A percentile compares a stretch with the other conserved stretches of the same genome.
Conservation (phyloP, 192 early-diverging fungal species). For the Coemansia sp. region DNA sequence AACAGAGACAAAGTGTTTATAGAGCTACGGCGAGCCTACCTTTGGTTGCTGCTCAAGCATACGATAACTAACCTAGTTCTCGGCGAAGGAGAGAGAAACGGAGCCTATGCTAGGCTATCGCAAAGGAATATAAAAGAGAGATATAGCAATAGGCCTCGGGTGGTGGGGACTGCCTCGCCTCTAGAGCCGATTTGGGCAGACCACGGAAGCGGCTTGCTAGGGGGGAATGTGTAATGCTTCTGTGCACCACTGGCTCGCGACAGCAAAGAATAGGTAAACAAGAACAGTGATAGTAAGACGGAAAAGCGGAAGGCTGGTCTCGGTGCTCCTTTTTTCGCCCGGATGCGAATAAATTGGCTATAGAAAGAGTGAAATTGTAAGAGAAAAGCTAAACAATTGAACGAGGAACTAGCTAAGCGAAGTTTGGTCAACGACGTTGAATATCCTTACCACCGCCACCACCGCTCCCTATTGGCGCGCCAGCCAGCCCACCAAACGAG, state of each 20-base stretch:
- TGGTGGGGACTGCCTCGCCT: neutral
- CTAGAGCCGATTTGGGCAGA: neutral
- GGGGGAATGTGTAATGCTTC: neutral
- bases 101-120: neutral
- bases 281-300: neutral
- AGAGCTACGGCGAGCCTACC: conserved; percentile 23
- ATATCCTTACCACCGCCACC: neutral
- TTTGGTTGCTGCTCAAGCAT: conserved; percentile 50
- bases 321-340: neutral
- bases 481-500: neutral
- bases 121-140: neutral
- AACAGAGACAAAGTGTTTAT: neutral
- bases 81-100: neutral
- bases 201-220: neutral
- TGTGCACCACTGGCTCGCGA: too few species aligned
- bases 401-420: too few species aligned
- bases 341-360: neutral
- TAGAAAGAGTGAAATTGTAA: neutral
- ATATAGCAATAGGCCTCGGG: neutral
- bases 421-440: too few species aligned
- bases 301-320: neutral
- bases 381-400: too few species aligned
- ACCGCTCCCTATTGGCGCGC: neutral
- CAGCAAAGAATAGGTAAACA: neutral
- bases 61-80: conserved; percentile 6